Base-by-base conservation (phyloP, 306 rosid species). In the Casuarina cunninghamiana region DNA sequence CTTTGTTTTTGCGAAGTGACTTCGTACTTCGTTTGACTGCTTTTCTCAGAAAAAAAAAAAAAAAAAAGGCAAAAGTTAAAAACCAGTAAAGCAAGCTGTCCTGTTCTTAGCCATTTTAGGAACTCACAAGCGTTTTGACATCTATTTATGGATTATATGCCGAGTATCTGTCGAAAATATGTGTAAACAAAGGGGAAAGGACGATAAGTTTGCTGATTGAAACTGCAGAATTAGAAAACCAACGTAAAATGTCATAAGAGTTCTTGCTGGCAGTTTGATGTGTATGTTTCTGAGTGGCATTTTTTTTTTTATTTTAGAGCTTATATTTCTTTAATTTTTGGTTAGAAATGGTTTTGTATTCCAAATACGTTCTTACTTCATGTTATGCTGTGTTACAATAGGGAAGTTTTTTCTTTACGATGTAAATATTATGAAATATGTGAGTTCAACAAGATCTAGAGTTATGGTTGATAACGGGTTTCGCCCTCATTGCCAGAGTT, bases 401-500 rank as follows among this genome's bases (percentile, higher is more conserved):
- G 16, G 19, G 45, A 44, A 5, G 10, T 38, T 15, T 6, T 38
- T 15, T 39, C 41, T 66, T 26, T 26, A 26, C 32, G 49, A 66
- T 66, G 39, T 41, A 42, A 10, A 7, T 66, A 41, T 7, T 19
- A 57, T 19, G 1, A 3, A 57, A 21, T 41, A 66, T 39, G 71
- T 41, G 71, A 49, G 71, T 73, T 51, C 65, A 78, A 32, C 17
- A 53, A 17, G 57, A n/a, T 68, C 21, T 41, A 26, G 58, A 17
- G 45, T 44, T 46, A 44, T 69, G 3, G 21, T 62, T 17, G 11
- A 37, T 11, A 21, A 48, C 37, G 73, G 73, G 26, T 37, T 21
- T 43, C 69, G 19, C 48, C 37, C 43, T 50, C 26, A 44, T 79
- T 74, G 38, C 61, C 80, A 94, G 97, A 84, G 74, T 58, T 58